Evolutionary conservation across 2,329 filamentous ascomycete genomes (phyloP).

Genomic region (Karstenula rhodostoma): DNA sequence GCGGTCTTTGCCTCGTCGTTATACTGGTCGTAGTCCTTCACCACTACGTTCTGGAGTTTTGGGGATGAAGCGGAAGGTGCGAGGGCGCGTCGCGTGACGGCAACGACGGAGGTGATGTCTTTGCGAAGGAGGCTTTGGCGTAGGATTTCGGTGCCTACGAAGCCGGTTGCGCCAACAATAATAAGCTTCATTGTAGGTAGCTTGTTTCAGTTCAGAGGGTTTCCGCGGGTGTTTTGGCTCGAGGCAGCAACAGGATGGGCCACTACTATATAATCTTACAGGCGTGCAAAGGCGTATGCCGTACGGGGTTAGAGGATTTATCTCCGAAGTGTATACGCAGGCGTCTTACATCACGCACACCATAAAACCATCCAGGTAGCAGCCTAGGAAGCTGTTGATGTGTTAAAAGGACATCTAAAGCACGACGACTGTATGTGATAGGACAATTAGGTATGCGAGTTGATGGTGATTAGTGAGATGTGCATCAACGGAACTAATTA

Average conservation of each 20-base stretch:
- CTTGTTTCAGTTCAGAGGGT: not conserved
- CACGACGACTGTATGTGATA: too few relatives aligned
- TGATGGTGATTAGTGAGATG: too few relatives aligned
- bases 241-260: not conserved
- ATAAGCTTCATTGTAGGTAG: slow-evolving; percentile 17
- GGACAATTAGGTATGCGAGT: too few relatives aligned
- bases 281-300: not conserved
- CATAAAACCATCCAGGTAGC: not conserved
- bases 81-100: slow-evolving; percentile 16
- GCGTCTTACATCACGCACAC: not conserved
- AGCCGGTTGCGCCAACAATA: slow-evolving; percentile 14
- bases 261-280: not conserved
- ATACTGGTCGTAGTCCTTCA: slow-evolving; percentile 45
- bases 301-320: slow-evolving; percentile 2
- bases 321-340: not conserved
- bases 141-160: slow-evolving; percentile 14
- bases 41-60: slow-evolving; percentile 33
- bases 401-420: too few relatives aligned
- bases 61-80: not conserved
- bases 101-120: slow-evolving; percentile 17
- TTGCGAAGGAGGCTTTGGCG: slow-evolving; percentile 13
- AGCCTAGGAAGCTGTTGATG: not conserved
- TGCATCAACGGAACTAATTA: too few relatives aligned
- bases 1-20: slow-evolving; percentile 17
- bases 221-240: not conserved